Conservation (phyloP, 2,329 filamentous ascomycete species). For the Cercospora berteroae region DNA sequence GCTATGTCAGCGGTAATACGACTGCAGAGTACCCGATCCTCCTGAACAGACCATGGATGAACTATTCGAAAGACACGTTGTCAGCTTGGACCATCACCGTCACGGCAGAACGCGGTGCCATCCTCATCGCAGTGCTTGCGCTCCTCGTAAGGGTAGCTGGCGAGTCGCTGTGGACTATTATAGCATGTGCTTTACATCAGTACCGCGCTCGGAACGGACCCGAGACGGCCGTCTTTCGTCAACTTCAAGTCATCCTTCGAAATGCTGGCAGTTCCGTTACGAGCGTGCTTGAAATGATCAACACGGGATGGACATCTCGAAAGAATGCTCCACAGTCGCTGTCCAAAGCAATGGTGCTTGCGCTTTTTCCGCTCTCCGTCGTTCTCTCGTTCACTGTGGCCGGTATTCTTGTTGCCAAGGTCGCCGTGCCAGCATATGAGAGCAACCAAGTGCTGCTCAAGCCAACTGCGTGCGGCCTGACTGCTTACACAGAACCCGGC, state of each 20-base stretch:
- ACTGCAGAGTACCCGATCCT: neutral
- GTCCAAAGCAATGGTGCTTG: neutral
- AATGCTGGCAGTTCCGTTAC: neutral
- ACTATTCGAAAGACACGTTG: neutral
- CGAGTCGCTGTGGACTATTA: neutral
- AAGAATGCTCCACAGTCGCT: neutral
- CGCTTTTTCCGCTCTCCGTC: constrained; percentile 4
- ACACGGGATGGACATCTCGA: neutral
- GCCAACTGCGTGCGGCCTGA: neutral
- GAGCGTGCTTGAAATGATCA: neutral
- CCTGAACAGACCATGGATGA: neutral
- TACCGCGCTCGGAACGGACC: neutral
- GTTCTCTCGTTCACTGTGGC: constrained; percentile 12
- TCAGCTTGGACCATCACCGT: neutral
- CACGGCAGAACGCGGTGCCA: neutral
- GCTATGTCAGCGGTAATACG: neutral
- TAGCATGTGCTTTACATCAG: neutral
- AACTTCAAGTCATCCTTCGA: neutral
- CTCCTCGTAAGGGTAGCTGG: neutral
- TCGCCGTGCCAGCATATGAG: constrained; percentile 2
- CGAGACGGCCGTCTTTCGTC: neutral
- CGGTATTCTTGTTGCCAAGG: constrained; percentile 10
- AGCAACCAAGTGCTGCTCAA: constrained; percentile 3
- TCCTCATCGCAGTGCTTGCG: neutral
- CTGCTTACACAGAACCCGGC: neutral